phyloP scores from a whole-genome alignment of 768 basidiomycete species.

The Clitopilus passeckerianus region DNA sequence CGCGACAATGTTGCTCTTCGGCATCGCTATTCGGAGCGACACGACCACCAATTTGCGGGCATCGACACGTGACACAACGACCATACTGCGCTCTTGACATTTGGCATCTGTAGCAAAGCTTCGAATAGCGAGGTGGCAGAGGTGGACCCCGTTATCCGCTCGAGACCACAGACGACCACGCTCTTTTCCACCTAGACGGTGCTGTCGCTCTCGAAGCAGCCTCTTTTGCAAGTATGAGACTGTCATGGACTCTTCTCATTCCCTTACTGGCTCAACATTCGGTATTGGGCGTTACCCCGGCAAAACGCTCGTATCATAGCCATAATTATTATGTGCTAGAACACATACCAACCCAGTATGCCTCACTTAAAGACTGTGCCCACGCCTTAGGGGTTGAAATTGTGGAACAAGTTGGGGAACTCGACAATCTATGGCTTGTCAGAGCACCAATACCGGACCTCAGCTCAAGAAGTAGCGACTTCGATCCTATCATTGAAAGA shows the following conservation, averaged over 20 bases:
- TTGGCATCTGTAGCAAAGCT: not conserved
- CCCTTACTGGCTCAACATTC: constrained; percentile 23
- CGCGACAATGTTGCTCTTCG: too few species aligned
- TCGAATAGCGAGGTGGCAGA: not conserved
- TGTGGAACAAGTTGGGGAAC: constrained; percentile 84
- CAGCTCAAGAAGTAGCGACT: constrained; percentile 25
- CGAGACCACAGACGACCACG: not conserved
- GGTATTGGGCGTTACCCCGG: constrained; percentile 28
- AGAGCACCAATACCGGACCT: constrained; percentile 41
- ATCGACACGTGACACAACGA: not conserved
- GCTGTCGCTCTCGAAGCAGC: constrained; percentile 6
- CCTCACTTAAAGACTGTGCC: constrained; percentile 57
- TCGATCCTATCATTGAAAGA: constrained; percentile 44
- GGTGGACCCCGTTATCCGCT: not conserved
- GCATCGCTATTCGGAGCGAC: not conserved
- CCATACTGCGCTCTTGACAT: not conserved
- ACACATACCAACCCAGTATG: constrained; percentile 44
- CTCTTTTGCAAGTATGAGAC: constrained; percentile 18
- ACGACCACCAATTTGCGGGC: not conserved
- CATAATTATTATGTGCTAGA: constrained; percentile 84
- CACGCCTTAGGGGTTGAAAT: constrained; percentile 69
- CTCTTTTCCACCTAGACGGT: not conserved
- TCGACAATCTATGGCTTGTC: constrained; percentile 80
- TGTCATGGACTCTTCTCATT: constrained; percentile 23
- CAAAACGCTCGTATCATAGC: constrained; percentile 49